A percentile compares a stretch with the other conserved stretches of the same genome.
Evolutionary conservation across 495 filamentous ascomycete genomes (phyloP).

Genomic region (Penicilliopsis zonata): DNA sequence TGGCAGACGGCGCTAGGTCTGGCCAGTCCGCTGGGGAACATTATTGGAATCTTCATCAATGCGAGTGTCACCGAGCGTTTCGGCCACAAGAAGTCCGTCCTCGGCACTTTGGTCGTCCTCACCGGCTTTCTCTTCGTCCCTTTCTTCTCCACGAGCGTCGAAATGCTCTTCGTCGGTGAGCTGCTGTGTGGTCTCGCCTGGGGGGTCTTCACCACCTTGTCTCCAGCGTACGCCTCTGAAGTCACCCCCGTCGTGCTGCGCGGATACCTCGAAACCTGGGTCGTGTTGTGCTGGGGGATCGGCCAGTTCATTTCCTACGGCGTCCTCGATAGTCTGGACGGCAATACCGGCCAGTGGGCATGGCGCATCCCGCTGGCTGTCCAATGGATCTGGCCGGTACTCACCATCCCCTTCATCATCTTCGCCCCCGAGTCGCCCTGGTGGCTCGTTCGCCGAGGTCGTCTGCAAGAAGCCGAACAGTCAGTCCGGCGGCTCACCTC

Average conservation of each 20-base stretch:
- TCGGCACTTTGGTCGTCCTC: slow-evolving; percentile 35
- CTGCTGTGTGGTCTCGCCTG: slow-evolving; percentile 12
- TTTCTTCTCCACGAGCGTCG: slow-evolving; percentile 18
- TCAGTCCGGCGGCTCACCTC: slow-evolving; percentile 28
- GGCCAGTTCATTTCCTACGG: slow-evolving; percentile 40
- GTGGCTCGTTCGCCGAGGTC: slow-evolving; percentile 26
- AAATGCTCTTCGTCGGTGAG: slow-evolving; percentile 8
- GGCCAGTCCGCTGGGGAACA: not conserved
- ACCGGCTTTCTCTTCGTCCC: slow-evolving; percentile 11
- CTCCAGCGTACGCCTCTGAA: slow-evolving; percentile 39
- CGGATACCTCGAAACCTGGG: slow-evolving; percentile 31
- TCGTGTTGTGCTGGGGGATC: slow-evolving; percentile 33
- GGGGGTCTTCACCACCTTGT: slow-evolving; percentile 36
- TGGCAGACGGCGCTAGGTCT: slow-evolving; percentile 51
- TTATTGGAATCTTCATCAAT: slow-evolving; percentile 44
- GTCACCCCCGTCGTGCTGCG: slow-evolving; percentile 29
- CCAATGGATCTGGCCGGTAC: slow-evolving; percentile 44
- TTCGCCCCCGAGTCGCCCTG: slow-evolving; percentile 39
- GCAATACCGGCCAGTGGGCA: slow-evolving; percentile 24
- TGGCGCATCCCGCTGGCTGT: slow-evolving; percentile 43
- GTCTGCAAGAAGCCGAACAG: slow-evolving; percentile 31
- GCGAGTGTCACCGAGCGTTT: slow-evolving; percentile 50
- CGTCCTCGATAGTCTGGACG: slow-evolving; percentile 24
- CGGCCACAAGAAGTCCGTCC: not conserved
- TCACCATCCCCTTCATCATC: slow-evolving; percentile 21